These are phyloP conservation scores for Imleria badia DNA, from an alignment of 768 basidiomycete species.

Conservation along the genomic window DNA sequence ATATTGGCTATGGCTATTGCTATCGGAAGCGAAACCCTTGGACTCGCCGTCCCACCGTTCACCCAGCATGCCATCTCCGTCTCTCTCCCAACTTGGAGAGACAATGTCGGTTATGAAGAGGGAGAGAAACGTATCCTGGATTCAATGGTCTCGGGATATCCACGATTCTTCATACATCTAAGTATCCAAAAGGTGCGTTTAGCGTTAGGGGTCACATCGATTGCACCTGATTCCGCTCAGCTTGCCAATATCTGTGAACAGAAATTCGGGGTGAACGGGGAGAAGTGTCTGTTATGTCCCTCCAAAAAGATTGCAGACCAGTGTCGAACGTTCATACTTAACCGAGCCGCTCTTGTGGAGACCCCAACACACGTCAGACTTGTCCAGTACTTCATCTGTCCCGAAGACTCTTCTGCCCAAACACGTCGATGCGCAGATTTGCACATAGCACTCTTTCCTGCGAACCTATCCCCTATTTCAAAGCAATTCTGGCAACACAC, in stretches of 20 bases:
- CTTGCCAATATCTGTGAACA: conserved; percentile 74
- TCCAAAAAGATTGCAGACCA: conserved; percentile 69
- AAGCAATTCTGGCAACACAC: conserved; percentile 98
- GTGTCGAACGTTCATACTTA: conserved; percentile 71
- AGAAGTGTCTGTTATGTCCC: conserved; percentile 79
- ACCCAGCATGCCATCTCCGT: conserved; percentile 91
- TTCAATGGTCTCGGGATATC: conserved; percentile 87
- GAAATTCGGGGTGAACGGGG: conserved; percentile 71
- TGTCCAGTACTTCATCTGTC: conserved; percentile 70
- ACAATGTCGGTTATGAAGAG: conserved; percentile 91
- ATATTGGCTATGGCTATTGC: conserved; percentile 8
- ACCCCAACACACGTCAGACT: conserved; percentile 50
- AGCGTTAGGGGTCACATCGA: neutral
- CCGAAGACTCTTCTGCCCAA: conserved; percentile 43
- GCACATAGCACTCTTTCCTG: conserved; percentile 79
- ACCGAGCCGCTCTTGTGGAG: conserved; percentile 45
- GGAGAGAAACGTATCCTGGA: conserved; percentile 78
- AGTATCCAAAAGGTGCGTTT: conserved; percentile 78
- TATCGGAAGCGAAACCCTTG: conserved; percentile 32
- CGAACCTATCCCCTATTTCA: conserved; percentile 57
- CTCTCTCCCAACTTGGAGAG: conserved; percentile 90
- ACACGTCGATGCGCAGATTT: conserved; percentile 52
- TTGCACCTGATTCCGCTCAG: conserved; percentile 39
- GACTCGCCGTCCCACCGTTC: conserved; percentile 59
- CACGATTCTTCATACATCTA: conserved; percentile 90